A percentile compares a stretch with the other conserved stretches of the same genome.
phyloP scores from a whole-genome alignment of 148 eudicot genomes.

The Limonium bicolor region DNA sequence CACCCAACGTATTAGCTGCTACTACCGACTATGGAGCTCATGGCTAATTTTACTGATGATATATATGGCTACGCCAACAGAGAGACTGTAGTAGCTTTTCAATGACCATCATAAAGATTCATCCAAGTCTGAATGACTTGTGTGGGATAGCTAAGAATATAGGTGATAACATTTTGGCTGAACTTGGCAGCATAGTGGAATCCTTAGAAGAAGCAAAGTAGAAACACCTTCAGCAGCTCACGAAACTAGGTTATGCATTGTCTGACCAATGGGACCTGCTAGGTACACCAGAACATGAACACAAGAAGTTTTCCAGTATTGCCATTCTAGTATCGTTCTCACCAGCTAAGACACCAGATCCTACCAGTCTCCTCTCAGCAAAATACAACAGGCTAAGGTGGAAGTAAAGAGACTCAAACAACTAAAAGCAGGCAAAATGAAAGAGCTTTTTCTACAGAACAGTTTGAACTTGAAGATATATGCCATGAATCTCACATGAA shows the following conservation, averaged over 20 bases:
- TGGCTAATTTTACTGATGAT: too few species aligned
- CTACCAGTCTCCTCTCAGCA: slow-evolving; percentile 52
- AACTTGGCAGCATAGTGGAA: slow-evolving; percentile 58
- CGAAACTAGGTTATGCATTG: slow-evolving; percentile 54
- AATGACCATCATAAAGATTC: slow-evolving; percentile 75
- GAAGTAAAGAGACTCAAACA: slow-evolving; percentile 90
- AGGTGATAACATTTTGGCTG: slow-evolving; percentile 55
- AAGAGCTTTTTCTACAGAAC: slow-evolving; percentile 81
- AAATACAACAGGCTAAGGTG: slow-evolving; percentile 77
- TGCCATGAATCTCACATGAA: slow-evolving; percentile 89
- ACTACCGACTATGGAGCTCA: too few species aligned
- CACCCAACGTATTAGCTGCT: too few species aligned
- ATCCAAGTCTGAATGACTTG: slow-evolving; percentile 77
- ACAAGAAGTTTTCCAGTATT: slow-evolving; percentile 42
- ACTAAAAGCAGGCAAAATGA: slow-evolving; percentile 84
- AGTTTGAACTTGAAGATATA: slow-evolving; percentile 70
- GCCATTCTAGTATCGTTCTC: slow-evolving; percentile 30
- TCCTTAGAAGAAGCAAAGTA: slow-evolving; percentile 73
- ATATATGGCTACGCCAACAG: too few species aligned
- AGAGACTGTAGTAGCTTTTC: too few species aligned
- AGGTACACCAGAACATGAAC: slow-evolving; percentile 66
- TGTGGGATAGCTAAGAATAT: slow-evolving; percentile 86
- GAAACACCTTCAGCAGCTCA: slow-evolving; percentile 73
- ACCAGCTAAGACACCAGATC: slow-evolving; percentile 30
- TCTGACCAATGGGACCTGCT: slow-evolving; percentile 81